Evolutionary conservation across 139 green algal species (phyloP), one percentile per base, ranked within the genome.

Genomic region (Tetradesmus obliquus): DNA sequence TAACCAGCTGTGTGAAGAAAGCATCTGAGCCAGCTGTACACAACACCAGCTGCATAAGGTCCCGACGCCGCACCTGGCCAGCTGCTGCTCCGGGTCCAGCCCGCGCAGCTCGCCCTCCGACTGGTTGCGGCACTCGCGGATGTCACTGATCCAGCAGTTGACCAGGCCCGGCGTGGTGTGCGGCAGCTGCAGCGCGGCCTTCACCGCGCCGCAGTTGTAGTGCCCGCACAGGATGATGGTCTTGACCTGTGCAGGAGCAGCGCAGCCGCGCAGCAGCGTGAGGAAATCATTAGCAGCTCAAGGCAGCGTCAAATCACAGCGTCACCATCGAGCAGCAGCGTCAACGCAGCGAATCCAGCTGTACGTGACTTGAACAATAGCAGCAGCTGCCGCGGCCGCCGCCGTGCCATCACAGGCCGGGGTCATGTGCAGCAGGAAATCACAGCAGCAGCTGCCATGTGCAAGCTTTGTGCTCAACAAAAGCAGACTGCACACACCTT

Each of bases 221-320:
- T 98, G 97, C 10, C 97, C 97, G 89, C 96, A 98, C 54, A 98
- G 91, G 22, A 98, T 97, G 82, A 98, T 90, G 90, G 97, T 96
- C 88, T 96, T 97, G 12, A 98, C 96, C 91, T 94, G 88, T 7
- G n/a, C 22, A 55, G 7, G 3, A 15, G 74, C 74, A 15, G 66
- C 66, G 15, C 15, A 76, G 12, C 5, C 2, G 17, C 2, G 15
- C 5, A 19, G 62, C 62, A 19, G 62, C 62, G 32, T 45, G 32
- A 19, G 62, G 10, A 13, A 0, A 72, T 19, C 32, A 45, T 22
- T 22, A 17, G 10, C 10, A 22, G 62, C 3, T 10, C 7, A 5
- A 19, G 10, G 10, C 62, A 72, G 62, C 62, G 19, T 17, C 62
- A 72, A 5, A 45, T 45, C 32, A 45, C 32, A 45, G 32, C 32